phyloP scores from a whole-genome alignment of 2,329 filamentous ascomycete genomes.

The Pochonia chlamydosporia region DNA sequence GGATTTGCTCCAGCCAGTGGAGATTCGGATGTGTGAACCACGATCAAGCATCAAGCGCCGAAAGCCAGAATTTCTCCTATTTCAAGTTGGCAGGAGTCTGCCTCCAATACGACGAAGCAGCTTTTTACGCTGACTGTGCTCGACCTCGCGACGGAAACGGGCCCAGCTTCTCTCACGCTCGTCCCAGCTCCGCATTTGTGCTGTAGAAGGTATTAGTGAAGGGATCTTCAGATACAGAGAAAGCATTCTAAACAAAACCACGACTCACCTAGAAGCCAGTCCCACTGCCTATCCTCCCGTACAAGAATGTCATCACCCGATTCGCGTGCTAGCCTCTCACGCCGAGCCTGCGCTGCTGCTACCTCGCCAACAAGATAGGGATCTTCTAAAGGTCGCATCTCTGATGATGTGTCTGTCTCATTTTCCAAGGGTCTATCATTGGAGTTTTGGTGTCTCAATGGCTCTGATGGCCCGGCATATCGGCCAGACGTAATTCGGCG shows the following conservation, averaged over 20 bases:
- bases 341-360: slow-evolving; percentile 51
- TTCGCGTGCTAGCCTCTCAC: slow-evolving; percentile 52
- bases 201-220: slow-evolving; percentile 22
- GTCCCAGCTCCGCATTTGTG: slow-evolving; percentile 44
- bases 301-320: slow-evolving; percentile 48
- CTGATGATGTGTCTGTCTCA: neutral
- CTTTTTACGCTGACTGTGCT: slow-evolving; percentile 29
- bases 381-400: slow-evolving; percentile 54
- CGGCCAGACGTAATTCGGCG: slow-evolving; percentile 48
- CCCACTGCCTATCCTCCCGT: slow-evolving; percentile 54
- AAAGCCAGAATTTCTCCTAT: neutral
- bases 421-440: slow-evolving; percentile 1
- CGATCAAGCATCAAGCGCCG: neutral
- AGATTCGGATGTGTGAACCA: neutral
- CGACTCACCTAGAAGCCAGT: slow-evolving; percentile 51
- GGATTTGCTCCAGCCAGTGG: neutral
- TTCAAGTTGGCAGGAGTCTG: slow-evolving; percentile 15
- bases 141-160: slow-evolving; percentile 33
- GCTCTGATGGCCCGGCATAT: slow-evolving; percentile 23
- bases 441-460: slow-evolving; percentile 13
- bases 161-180: slow-evolving; percentile 45
- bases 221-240: neutral
- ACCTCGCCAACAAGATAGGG: slow-evolving; percentile 62
- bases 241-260: neutral
- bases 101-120: slow-evolving; percentile 35